Evolutionary conservation across 208 protist genomes (phyloP).

Genomic region (Leishmania major): DNA sequence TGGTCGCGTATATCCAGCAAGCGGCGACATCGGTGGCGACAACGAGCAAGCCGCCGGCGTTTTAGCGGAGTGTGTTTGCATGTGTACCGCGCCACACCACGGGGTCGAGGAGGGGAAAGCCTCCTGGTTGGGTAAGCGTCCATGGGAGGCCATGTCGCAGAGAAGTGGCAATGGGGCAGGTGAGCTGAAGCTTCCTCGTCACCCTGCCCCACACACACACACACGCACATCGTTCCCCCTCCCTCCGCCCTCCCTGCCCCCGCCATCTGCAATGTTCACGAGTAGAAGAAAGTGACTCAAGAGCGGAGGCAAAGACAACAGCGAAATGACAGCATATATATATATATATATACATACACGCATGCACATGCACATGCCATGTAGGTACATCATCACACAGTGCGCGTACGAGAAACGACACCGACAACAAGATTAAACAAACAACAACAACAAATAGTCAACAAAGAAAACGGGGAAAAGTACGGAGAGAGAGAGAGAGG

Average conservation of each 20-base stretch:
- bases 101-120: background rate
- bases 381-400: background rate
- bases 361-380: too few relatives aligned
- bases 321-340: background rate
- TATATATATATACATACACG: too few relatives aligned
- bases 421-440: background rate
- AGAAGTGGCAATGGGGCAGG: background rate
- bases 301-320: background rate
- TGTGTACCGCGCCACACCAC: background rate
- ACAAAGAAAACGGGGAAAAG: too few relatives aligned
- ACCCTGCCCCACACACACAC: background rate
- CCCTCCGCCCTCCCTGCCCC: background rate
- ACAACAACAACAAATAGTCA: too few relatives aligned
- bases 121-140: background rate
- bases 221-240: background rate
- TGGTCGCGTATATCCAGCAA: conserved; percentile 85
- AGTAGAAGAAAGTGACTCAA: background rate
- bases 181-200: background rate
- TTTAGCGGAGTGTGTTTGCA: conserved; percentile 29
- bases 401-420: background rate
- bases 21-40: conserved; percentile 67
- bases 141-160: background rate
- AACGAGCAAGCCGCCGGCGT: conserved; percentile 54
- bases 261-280: background rate
- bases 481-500: background rate